phyloP scores from a whole-genome alignment of 192 early-diverging fungal species.

The Backusella macrospora region DNA sequence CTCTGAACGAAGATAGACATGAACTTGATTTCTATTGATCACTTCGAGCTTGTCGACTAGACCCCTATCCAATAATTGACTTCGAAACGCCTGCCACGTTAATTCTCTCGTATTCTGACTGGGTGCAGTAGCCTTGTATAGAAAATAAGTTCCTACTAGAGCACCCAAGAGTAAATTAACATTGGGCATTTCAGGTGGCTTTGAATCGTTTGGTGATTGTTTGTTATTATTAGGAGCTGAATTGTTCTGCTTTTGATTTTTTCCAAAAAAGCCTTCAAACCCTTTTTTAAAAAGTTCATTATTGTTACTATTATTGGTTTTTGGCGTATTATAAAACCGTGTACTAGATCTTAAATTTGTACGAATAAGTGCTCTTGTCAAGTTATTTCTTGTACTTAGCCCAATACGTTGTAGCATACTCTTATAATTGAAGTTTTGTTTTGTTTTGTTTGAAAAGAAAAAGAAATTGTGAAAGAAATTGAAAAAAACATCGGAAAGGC shows the following conservation, averaged over 20 bases:
- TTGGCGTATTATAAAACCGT: conserved; percentile 6
- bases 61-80: conserved; percentile 85
- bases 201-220: conserved; percentile 16
- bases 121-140: conserved; percentile 47
- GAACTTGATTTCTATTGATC: conserved; percentile 81
- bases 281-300: conserved; percentile 44
- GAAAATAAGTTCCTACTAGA: conserved; percentile 46
- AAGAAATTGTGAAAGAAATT: neutral
- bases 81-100: conserved; percentile 90
- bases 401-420: neutral
- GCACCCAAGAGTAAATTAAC: conserved; percentile 42
- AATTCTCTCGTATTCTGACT: conserved; percentile 62
- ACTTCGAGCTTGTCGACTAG: conserved; percentile 90
- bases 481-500: neutral
- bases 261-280: conserved; percentile 74
- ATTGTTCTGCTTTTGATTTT: conserved; percentile 33
- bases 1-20: conserved; percentile 75
- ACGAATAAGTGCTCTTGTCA: neutral
- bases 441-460: neutral
- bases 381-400: neutral
- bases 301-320: neutral
- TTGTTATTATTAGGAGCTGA: conserved; percentile 34
- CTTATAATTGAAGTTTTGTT: neutral
- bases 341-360: neutral
- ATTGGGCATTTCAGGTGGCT: conserved; percentile 32